phyloP scores from a whole-genome alignment of 495 filamentous ascomycete genomes.

The Cercophora scortea region DNA sequence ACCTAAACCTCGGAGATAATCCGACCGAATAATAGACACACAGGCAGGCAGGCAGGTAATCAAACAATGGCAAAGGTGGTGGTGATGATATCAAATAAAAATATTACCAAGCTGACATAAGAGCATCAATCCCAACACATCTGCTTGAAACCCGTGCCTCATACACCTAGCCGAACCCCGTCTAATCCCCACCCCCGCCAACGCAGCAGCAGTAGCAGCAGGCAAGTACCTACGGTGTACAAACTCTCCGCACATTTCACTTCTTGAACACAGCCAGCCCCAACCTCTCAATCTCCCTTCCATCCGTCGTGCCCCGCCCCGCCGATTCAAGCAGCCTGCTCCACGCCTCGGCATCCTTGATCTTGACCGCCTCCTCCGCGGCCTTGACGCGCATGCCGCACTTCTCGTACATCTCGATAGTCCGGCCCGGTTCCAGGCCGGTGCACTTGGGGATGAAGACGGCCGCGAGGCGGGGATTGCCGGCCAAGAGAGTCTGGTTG shows the following conservation, averaged over 20 bases:
- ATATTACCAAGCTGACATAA: no score
- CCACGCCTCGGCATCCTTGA: constrained; percentile 63
- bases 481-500: constrained; percentile 79
- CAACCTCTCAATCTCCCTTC: constrained; percentile 39
- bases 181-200: no score
- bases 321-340: constrained; percentile 37
- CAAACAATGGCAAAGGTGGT: no score
- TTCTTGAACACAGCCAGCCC: constrained; percentile 36
- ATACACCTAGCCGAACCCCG: no score
- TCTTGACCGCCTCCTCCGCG: constrained; percentile 81
- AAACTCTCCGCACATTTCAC: constrained; percentile 10
- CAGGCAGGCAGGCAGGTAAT: no score
- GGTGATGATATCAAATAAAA: no score
- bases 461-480: constrained; percentile 80
- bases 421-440: constrained; percentile 48
- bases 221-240: no score
- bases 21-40: no score
- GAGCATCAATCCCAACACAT: no score
- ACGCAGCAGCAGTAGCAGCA: no score
- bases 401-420: constrained; percentile 91
- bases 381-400: constrained; percentile 87
- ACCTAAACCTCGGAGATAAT: no score
- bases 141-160: no score
- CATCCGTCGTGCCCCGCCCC: constrained; percentile 32
- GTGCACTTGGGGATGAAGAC: constrained; percentile 82